A percentile compares a stretch with the other conserved stretches of the same genome.
Evolutionary conservation across 176 grass and related monocot genomes (phyloP).

Genomic region (Hyparrhenia diplandra): DNA sequence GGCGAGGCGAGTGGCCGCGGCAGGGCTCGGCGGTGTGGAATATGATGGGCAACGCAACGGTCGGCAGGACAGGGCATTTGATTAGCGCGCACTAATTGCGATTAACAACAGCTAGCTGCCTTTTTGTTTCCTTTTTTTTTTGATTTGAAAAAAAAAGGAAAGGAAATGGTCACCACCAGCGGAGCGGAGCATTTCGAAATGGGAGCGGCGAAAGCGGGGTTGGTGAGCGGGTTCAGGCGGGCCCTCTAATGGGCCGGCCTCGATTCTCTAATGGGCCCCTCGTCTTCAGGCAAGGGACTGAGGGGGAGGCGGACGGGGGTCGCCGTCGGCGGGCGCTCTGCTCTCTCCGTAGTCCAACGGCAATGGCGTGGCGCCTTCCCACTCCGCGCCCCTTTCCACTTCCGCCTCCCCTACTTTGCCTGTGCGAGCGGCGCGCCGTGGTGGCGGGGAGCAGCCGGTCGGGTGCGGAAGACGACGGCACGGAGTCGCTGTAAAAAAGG

Average conservation of each 20-base stretch:
- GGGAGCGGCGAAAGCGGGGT: background rate
- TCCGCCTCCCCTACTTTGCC: no score
- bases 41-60: background rate
- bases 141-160: background rate
- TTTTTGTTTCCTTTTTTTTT: background rate
- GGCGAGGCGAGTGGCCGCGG: background rate
- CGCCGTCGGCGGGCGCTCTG: no score
- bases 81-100: background rate
- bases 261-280: background rate
- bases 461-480: no score
- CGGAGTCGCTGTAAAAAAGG: no score
- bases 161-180: background rate
- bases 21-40: background rate
- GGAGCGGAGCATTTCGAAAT: background rate
- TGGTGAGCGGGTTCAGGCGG: background rate
- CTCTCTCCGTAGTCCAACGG: no score
- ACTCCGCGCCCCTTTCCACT: no score
- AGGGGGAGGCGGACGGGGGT: no score
- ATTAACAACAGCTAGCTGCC: background rate
- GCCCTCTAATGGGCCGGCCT: background rate
- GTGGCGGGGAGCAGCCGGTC: no score
- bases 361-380: no score
- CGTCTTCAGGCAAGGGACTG: no score
- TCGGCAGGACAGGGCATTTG: background rate
- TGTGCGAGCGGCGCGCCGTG: no score